Evolutionary conservation across 208 protist genomes (phyloP).

Genomic region (Acanthamoeba royreba): DNA sequence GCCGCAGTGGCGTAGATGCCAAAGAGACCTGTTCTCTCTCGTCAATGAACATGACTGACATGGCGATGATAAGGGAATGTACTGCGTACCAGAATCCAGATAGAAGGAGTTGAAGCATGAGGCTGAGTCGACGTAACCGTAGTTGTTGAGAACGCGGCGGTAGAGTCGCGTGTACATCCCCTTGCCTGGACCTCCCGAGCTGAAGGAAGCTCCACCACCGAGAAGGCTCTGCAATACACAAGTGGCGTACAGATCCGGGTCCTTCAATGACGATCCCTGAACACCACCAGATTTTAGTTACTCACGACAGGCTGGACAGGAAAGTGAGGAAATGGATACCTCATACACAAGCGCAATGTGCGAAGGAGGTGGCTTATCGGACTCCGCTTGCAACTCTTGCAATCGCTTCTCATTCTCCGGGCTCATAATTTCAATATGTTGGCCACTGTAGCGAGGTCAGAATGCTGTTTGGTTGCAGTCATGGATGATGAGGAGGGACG

Average conservation of each 20-base stretch:
- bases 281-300: background rate
- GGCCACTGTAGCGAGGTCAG: slow-evolving; percentile 34
- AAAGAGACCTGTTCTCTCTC: slow-evolving; percentile 19
- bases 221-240: slow-evolving; percentile 69
- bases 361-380: background rate
- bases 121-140: slow-evolving; percentile 53
- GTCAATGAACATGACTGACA: background rate
- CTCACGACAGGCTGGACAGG: background rate
- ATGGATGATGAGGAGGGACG: background rate
- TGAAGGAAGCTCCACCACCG: slow-evolving; percentile 74
- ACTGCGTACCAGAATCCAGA: slow-evolving; percentile 47
- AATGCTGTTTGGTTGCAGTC: background rate
- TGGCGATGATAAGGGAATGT: background rate
- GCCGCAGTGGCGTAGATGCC: slow-evolving; percentile 40
- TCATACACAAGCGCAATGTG: slow-evolving; percentile 47
- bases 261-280: slow-evolving; percentile 15
- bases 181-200: slow-evolving; percentile 70
- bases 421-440: background rate
- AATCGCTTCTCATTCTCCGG: background rate
- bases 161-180: slow-evolving; percentile 77
- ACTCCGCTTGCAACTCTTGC: background rate
- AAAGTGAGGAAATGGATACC: background rate
- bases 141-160: slow-evolving; percentile 60
- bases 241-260: slow-evolving; percentile 59
- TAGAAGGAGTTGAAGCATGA: slow-evolving; percentile 57